A percentile compares a stretch with the other conserved stretches of the same genome.
Evolutionary conservation across 1,284 basidiomycete genomes (phyloP).

Genomic region (Takashimella koratensis): DNA sequence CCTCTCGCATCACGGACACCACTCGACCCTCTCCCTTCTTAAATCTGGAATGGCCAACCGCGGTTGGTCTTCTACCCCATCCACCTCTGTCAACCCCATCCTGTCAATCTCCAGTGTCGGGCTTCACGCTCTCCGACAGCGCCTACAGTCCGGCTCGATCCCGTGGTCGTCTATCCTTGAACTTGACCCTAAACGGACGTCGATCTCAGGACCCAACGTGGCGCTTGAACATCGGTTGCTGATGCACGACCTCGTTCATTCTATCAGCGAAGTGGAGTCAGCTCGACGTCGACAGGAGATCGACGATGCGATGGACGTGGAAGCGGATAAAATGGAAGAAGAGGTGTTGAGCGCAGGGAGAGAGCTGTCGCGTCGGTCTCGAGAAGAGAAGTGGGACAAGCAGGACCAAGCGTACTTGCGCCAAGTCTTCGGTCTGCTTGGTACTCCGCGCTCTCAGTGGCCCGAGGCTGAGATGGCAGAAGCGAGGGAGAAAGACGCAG

Average conservation of each 20-base stretch:
- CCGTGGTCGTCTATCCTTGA: neutral
- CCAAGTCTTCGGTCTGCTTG: neutral
- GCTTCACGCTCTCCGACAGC: neutral
- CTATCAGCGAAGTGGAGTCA: neutral
- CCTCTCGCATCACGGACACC: constrained; percentile 73
- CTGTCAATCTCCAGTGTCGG: neutral
- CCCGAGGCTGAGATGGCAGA: neutral
- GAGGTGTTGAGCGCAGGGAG: constrained; percentile 1
- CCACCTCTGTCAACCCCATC: neutral
- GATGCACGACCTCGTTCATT: neutral
- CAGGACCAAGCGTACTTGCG: neutral
- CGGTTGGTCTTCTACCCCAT: constrained; percentile 3
- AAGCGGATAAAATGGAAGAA: neutral
- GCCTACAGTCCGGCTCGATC: neutral
- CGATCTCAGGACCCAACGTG: neutral
- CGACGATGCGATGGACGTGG: neutral
- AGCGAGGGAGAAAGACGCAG: neutral
- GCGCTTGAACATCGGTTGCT: neutral
- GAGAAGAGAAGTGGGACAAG: neutral
- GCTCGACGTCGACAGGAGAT: neutral
- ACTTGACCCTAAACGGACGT: neutral
- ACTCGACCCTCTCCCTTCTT: constrained; percentile 51
- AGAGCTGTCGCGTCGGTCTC: constrained; percentile 4
- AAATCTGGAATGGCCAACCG: constrained; percentile 14
- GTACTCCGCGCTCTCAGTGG: neutral